A percentile compares a stretch with the other conserved stretches of the same genome.
Conservation (phyloP, 495 filamentous ascomycete species). For the Daldinia concentrica region DNA sequence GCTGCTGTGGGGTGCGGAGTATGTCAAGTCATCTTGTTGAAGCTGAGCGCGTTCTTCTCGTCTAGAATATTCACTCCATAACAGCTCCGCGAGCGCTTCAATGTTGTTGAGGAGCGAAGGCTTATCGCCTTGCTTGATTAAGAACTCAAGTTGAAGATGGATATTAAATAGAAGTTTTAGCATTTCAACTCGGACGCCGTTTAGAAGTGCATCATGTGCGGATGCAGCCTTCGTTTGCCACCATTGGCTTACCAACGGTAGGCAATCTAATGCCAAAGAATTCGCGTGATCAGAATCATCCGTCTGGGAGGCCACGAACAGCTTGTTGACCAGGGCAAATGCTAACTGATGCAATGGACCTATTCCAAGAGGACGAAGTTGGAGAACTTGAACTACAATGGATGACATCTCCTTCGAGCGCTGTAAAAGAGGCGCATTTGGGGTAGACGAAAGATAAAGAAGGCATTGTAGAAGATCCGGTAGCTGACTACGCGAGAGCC, state of each 20-base stretch:
- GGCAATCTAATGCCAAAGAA: constrained; percentile 63
- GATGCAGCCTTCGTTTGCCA: constrained; percentile 75
- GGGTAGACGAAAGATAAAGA: constrained; percentile 67
- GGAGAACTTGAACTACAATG: constrained; percentile 69
- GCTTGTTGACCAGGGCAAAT: constrained; percentile 77
- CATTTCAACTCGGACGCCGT: constrained; percentile 66
- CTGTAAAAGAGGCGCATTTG: constrained; percentile 75
- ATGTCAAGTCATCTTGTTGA: constrained; percentile 76
- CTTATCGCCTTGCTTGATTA: constrained; percentile 42
- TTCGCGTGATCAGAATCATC: constrained; percentile 72
- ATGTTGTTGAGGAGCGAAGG: constrained; percentile 47
- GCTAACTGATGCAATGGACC: constrained; percentile 73
- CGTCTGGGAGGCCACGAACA: constrained; percentile 70
- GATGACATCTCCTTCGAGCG: constrained; percentile 66
- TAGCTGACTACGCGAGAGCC: constrained; percentile 39
- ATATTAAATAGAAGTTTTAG: constrained; percentile 74
- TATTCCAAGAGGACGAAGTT: constrained; percentile 62
- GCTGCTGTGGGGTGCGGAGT: constrained; percentile 52
- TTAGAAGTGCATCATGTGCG: constrained; percentile 75
- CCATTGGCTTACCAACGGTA: constrained; percentile 75
- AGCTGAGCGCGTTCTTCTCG: constrained; percentile 76
- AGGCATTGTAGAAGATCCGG: constrained; percentile 72
- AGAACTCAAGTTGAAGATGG: constrained; percentile 65
- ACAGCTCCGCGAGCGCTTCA: constrained; percentile 65
- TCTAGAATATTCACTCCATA: constrained; percentile 77